These are phyloP conservation scores for Trebouxia sp. DNA, from an alignment of 139 green algal species.

Conservation along the genomic window DNA sequence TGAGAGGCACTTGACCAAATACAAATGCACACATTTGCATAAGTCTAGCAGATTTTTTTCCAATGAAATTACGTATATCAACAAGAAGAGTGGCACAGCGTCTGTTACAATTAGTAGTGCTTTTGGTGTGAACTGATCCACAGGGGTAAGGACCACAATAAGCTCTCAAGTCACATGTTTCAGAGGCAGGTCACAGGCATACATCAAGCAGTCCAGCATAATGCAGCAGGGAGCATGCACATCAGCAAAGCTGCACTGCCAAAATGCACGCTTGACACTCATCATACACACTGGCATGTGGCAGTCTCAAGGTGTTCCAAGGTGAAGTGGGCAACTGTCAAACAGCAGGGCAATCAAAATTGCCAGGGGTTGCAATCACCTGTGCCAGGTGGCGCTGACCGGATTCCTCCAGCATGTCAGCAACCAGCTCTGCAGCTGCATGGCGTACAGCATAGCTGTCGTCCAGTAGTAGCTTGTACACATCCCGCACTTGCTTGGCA, in stretches of 20 bases:
- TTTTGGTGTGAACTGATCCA: too few relatives aligned
- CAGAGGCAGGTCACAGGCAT: too few relatives aligned
- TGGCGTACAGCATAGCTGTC: constrained; percentile 46
- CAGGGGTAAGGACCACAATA: too few relatives aligned
- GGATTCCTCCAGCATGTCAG: constrained; percentile 56
- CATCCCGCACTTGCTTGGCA: constrained; percentile 9
- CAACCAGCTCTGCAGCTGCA: constrained; percentile 69
- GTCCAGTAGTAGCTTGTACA: constrained; percentile 66
- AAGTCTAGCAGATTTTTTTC: too few relatives aligned
- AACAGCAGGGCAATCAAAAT: not conserved
- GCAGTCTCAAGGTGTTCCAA: not conserved
- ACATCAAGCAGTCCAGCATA: too few relatives aligned
- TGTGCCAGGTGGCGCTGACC: constrained; percentile 36
- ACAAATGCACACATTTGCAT: too few relatives aligned
- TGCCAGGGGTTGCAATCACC: constrained; percentile 5
- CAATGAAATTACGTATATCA: too few relatives aligned
- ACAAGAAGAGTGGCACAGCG: too few relatives aligned
- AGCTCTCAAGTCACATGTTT: too few relatives aligned
- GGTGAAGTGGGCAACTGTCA: not conserved
- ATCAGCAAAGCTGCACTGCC: not conserved
- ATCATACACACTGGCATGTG: not conserved
- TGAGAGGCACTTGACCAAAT: too few relatives aligned
- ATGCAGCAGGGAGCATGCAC: too few relatives aligned
- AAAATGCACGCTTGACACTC: not conserved
- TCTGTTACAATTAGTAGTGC: too few relatives aligned